Percentiles rank a stretch among this genome's conserved stretches.
Conservation (phyloP, 768 basidiomycete genomes). For the Mycena venus region DNA sequence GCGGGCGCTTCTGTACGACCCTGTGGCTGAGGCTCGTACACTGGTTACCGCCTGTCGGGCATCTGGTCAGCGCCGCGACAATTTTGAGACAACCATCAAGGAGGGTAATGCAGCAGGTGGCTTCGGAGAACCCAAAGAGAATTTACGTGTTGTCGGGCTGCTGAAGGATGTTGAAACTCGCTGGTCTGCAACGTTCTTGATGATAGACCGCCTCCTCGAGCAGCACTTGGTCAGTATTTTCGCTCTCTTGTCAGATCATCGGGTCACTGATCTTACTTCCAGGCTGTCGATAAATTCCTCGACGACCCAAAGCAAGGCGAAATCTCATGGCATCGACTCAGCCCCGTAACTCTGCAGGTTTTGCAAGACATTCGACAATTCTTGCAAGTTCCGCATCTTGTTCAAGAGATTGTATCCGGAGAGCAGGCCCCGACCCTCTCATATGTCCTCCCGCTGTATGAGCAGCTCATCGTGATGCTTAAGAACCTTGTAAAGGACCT, state of each 20-base stretch:
- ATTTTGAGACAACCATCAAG: conserved; percentile 9
- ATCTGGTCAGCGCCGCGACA: conserved; percentile 30
- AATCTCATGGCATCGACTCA: conserved; percentile 17
- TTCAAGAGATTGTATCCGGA: conserved; percentile 42
- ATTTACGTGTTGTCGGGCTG: conserved; percentile 31
- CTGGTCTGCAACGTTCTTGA: conserved; percentile 41
- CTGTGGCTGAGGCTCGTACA: neutral
- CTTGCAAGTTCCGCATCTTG: conserved; percentile 37
- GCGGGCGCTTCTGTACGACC: conserved; percentile 1
- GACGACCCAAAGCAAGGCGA: conserved; percentile 22
- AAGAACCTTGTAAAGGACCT: conserved; percentile 11
- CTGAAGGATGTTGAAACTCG: conserved; percentile 44
- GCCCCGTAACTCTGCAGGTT: conserved; percentile 27
- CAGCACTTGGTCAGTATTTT: conserved; percentile 2
- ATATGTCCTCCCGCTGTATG: conserved; percentile 43
- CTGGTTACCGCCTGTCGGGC: conserved; percentile 30
- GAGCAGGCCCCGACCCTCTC: conserved; percentile 48
- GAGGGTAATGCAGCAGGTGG: conserved; percentile 22
- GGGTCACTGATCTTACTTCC: conserved; percentile 4
- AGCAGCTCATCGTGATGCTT: conserved; percentile 39
- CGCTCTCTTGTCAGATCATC: neutral
- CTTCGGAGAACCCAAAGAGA: neutral
- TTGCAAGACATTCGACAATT: conserved; percentile 39
- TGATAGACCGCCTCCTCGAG: conserved; percentile 44
- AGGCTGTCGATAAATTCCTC: conserved; percentile 5